Conservation (phyloP, 345 rosid species). For the Iberis pinnata region DNA sequence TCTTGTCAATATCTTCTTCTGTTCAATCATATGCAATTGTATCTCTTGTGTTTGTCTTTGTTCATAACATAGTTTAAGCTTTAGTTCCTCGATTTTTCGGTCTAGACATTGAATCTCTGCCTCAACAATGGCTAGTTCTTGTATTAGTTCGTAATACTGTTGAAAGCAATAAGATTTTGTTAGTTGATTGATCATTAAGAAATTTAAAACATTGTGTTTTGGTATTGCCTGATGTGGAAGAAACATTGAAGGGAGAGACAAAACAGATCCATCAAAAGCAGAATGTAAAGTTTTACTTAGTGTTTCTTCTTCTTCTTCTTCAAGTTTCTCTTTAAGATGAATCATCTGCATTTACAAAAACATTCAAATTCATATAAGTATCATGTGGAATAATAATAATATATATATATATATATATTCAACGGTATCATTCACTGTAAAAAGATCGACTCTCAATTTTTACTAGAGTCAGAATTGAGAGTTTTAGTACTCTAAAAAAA, state of each 20-base stretch:
- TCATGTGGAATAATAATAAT: too few relatives aligned
- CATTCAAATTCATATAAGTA: too few relatives aligned
- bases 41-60: constrained; percentile 43
- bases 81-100: constrained; percentile 56
- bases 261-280: constrained; percentile 46
- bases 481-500: too few relatives aligned
- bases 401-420: too few relatives aligned
- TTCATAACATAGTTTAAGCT: constrained; percentile 50
- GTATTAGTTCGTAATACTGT: constrained; percentile 56
- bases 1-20: constrained; percentile 28
- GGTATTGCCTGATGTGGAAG: constrained; percentile 62
- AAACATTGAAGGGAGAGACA: constrained; percentile 47
- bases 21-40: too few relatives aligned
- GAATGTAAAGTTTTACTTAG: constrained; percentile 43
- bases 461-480: too few relatives aligned
- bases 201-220: background rate
- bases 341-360: constrained; percentile 40
- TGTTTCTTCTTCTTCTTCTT: constrained; percentile 54
- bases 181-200: background rate
- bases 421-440: too few relatives aligned
- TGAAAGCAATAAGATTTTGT: background rate
- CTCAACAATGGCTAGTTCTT: constrained; percentile 63
- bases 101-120: constrained; percentile 73
- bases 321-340: constrained; percentile 51
- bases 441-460: too few relatives aligned